Conservation (phyloP, 441 rosid genomes). For the Erodium trifolium region DNA sequence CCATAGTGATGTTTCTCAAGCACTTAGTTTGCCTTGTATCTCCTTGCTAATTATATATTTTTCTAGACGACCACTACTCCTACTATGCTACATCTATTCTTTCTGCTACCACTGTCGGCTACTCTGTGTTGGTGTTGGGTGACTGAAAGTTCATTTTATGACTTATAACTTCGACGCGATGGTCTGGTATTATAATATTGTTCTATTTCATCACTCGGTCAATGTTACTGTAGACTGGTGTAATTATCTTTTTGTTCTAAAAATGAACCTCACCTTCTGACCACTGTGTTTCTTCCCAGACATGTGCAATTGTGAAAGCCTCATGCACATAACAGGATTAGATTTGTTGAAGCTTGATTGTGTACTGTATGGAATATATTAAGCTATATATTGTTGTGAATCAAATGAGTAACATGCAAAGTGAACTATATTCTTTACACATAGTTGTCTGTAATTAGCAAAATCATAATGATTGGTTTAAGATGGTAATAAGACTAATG, state of each 20-base stretch:
- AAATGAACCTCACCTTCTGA: not conserved
- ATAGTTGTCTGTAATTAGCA: not conserved
- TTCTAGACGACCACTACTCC: not conserved
- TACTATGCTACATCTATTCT: not conserved
- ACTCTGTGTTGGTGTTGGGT: not conserved
- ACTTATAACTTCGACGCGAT: not conserved
- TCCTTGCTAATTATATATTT: not conserved
- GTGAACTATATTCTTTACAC: not conserved
- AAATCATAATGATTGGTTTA: not conserved
- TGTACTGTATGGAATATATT: not conserved
- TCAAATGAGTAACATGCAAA: not conserved
- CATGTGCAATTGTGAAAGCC: not conserved
- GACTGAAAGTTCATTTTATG: not conserved
- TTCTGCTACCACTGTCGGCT: not conserved
- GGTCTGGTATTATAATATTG: not conserved
- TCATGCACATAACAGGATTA: not conserved
- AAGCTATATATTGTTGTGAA: not conserved
- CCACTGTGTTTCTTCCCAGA: not conserved
- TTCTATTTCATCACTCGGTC: not conserved
- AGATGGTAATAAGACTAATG: not conserved
- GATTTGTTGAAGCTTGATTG: not conserved
- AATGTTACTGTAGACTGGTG: not conserved
- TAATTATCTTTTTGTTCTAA: not conserved
- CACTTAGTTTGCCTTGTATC: not conserved
- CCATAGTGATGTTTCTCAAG: no score